Conservation (phyloP, 2,329 filamentous ascomycete genomes). For the Aspergillus sp. region DNA sequence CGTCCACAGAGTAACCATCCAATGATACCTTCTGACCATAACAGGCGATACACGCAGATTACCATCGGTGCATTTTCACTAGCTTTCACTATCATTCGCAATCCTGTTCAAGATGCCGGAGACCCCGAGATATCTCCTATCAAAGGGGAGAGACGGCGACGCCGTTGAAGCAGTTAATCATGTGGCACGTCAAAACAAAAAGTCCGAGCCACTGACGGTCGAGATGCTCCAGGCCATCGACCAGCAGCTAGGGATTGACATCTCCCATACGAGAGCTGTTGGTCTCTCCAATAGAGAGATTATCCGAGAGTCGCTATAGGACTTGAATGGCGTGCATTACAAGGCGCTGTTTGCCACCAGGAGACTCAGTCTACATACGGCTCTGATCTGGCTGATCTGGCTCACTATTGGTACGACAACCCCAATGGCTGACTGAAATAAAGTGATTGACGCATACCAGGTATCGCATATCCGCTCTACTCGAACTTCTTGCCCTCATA, state of each 20-base stretch:
- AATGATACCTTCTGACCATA: background rate
- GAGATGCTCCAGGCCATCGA: conserved; percentile 27
- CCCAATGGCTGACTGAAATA: background rate
- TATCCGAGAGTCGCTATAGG: conserved; percentile 22
- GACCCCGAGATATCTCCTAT: conserved; percentile 23
- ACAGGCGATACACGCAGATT: conserved; percentile 21
- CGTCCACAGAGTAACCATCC: background rate
- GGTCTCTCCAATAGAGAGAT: conserved; percentile 19
- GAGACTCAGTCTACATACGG: conserved; percentile 22
- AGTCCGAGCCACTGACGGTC: conserved; percentile 22
- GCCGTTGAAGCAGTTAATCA: conserved; percentile 44
- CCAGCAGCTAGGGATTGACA: conserved; percentile 7
- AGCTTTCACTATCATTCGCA: conserved; percentile 19
- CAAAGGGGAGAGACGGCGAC: conserved; percentile 35
- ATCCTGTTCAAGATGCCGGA: conserved; percentile 25
- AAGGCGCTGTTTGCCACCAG: conserved; percentile 20
- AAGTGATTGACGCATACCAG: background rate
- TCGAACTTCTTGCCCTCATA: conserved; percentile 44
- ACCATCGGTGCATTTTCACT: conserved; percentile 20
- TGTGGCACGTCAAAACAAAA: conserved; percentile 20
- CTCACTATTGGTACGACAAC: conserved; percentile 28
- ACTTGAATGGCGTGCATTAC: conserved; percentile 22
- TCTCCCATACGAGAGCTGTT: background rate
- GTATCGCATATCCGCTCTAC: conserved; percentile 42
- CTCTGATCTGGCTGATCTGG: conserved; percentile 39